These are phyloP conservation scores for Williopsis jadinii DNA, from an alignment of 1,139 yeast species.

Conservation along the genomic window DNA sequence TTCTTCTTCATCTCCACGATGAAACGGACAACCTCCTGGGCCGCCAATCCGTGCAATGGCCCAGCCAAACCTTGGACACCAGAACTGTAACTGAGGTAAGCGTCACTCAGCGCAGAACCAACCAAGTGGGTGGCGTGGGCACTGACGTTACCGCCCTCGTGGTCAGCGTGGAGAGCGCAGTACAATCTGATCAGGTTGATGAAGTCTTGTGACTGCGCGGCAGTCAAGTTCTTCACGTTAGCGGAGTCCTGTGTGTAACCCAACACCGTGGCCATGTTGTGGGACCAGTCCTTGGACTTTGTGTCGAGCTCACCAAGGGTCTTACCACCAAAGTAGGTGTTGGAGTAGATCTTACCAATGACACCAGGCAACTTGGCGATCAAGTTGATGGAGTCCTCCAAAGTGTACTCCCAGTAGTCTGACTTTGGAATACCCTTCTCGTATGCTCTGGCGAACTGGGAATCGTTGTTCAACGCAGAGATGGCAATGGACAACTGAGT, in stretches of 20 bases:
- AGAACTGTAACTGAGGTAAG: conserved; percentile 33
- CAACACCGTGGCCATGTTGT: conserved; percentile 22
- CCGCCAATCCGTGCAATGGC: conserved; percentile 38
- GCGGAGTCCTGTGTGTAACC: conserved; percentile 22
- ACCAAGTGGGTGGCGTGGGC: conserved; percentile 39
- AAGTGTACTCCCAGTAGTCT: conserved; percentile 64
- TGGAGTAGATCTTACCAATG: conserved; percentile 62
- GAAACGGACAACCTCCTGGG: conserved; percentile 38
- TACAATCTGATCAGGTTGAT: conserved; percentile 36
- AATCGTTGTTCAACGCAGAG: conserved; percentile 51
- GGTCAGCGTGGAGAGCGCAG: conserved; percentile 38
- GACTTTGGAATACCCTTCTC: conserved; percentile 60
- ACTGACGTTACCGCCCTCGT: conserved; percentile 41
- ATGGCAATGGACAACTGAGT: conserved; percentile 65
- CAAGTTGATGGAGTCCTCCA: conserved; percentile 57
- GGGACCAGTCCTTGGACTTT: conserved; percentile 23
- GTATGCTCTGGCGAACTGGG: conserved; percentile 62
- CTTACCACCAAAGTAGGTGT: conserved; percentile 41
- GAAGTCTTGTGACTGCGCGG: conserved; percentile 27
- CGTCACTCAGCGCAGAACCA: conserved; percentile 36
- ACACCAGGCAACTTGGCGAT: conserved; percentile 62
- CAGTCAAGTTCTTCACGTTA: conserved; percentile 20
- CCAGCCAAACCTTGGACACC: conserved; percentile 40
- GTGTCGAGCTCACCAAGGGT: conserved; percentile 18
- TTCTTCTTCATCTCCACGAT: conserved; percentile 29